phyloP scores from a whole-genome alignment of 2,329 filamentous ascomycete genomes.

The Purpureocillium lavendulum region DNA sequence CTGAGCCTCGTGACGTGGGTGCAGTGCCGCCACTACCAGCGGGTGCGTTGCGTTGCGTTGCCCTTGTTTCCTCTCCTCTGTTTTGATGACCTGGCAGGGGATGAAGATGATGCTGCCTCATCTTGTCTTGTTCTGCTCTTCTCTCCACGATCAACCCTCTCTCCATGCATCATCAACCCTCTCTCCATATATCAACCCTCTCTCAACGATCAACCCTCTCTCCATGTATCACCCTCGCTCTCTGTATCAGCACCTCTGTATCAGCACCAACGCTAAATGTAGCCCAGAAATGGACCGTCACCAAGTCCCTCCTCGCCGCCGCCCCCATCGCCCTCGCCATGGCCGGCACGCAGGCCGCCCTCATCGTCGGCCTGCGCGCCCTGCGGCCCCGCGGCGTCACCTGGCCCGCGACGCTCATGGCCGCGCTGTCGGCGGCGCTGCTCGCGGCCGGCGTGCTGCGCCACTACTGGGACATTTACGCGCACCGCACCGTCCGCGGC shows the following conservation, averaged over 20 bases:
- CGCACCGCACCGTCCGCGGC: constrained; percentile 56
- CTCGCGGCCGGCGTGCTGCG: constrained; percentile 57
- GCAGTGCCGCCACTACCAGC: constrained; percentile 33
- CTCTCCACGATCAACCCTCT: too few species aligned
- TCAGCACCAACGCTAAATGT: too few species aligned
- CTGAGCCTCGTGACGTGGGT: constrained; percentile 34
- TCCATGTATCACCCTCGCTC: too few species aligned
- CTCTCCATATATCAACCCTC: background rate
- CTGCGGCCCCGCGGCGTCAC: constrained; percentile 33
- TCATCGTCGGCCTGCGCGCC: constrained; percentile 48
- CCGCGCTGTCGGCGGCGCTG: constrained; percentile 52
- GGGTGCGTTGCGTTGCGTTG: constrained; percentile 16
- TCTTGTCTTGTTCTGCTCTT: too few species aligned
- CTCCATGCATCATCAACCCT: background rate
- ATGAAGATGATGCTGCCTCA: too few species aligned
- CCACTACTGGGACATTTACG: constrained; percentile 64
- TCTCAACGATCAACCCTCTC: too few species aligned
- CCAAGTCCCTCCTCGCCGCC: constrained; percentile 38
- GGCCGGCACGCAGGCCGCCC: constrained; percentile 47
- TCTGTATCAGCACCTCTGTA: too few species aligned
- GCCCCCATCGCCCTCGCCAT: constrained; percentile 45
- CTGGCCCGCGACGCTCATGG: constrained; percentile 62
- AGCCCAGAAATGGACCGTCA: constrained; percentile 46
- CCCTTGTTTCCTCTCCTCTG: too few species aligned
- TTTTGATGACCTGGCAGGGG: too few species aligned